Conservation (phyloP, 2,329 filamentous ascomycete species). For the Phyllosticta paracitricarpa region DNA sequence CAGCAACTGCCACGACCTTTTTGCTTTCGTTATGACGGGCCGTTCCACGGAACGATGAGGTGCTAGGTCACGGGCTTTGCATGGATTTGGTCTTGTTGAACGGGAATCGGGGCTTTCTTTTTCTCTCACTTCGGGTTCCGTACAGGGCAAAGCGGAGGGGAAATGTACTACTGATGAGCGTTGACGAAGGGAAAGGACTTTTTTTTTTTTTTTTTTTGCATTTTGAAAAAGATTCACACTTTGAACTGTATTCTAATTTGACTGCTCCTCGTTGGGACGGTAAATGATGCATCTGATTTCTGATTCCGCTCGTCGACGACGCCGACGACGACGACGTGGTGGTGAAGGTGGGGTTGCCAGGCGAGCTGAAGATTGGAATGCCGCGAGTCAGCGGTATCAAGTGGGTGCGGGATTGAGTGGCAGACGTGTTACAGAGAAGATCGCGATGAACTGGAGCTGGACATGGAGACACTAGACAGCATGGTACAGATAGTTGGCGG, state of each 20-base stretch:
- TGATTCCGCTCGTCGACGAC: background rate
- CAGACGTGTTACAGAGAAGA: background rate
- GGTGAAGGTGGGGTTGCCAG: background rate
- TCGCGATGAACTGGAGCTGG: background rate
- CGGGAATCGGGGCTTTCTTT: background rate
- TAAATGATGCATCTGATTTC: background rate
- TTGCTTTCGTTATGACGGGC: slow-evolving; percentile 7
- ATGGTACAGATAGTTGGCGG: background rate
- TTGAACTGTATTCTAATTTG: slow-evolving; percentile 9
- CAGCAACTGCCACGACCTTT: background rate
- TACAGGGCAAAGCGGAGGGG: background rate
- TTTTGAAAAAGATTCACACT: slow-evolving; percentile 7
- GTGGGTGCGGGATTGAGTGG: background rate
- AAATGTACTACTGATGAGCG: slow-evolving; percentile 8
- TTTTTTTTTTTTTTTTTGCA: background rate
- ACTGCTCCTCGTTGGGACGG: background rate
- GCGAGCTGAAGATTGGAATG: background rate
- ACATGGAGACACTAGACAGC: background rate
- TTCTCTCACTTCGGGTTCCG: slow-evolving; percentile 1
- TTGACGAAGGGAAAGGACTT: slow-evolving; percentile 3
- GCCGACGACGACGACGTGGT: background rate
- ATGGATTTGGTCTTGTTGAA: background rate
- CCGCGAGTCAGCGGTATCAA: background rate
- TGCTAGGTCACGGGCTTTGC: slow-evolving; percentile 3
- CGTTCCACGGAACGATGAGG: background rate